Percentiles rank a stretch among this genome's conserved stretches.
phyloP scores from a whole-genome alignment of 495 filamentous ascomycete species.

The Penicillium bovifimosum region DNA sequence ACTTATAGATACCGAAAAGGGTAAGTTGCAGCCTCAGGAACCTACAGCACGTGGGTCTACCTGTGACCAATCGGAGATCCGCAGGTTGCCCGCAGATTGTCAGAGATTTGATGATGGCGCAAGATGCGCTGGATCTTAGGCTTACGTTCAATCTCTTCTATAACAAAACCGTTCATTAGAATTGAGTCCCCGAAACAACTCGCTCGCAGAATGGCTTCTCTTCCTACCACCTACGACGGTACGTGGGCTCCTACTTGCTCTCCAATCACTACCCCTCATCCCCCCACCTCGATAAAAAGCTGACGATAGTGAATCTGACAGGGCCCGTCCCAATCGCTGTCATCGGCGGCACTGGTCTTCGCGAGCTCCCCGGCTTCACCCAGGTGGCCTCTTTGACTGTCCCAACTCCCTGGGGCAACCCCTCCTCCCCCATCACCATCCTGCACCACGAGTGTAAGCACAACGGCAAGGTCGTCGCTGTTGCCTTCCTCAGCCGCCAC shows the following conservation, averaged over 20 bases:
- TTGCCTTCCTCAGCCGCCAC: slow-evolving; percentile 94
- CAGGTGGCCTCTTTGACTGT: slow-evolving; percentile 70
- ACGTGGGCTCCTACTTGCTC: slow-evolving; percentile 14
- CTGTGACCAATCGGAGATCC: slow-evolving; percentile 15
- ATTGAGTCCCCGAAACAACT: slow-evolving; percentile 35
- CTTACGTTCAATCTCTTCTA: slow-evolving; percentile 25
- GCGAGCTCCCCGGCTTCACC: slow-evolving; percentile 64
- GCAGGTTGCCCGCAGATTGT: slow-evolving; percentile 7
- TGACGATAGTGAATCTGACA: slow-evolving; percentile 29
- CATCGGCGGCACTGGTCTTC: slow-evolving; percentile 91
- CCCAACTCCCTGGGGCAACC: slow-evolving; percentile 83
- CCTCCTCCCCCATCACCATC: slow-evolving; percentile 87
- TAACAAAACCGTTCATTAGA: slow-evolving; percentile 27
- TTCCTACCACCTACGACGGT: slow-evolving; percentile 53
- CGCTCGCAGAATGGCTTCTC: slow-evolving; percentile 47
- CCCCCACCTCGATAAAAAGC: slow-evolving; percentile 13
- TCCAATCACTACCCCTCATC: slow-evolving; percentile 10
- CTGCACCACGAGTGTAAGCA: slow-evolving; percentile 69
- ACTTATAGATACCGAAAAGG: slow-evolving; percentile 2
- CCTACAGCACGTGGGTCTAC: slow-evolving; percentile 10
- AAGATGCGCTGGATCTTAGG: slow-evolving; percentile 17
- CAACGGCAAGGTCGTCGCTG: slow-evolving; percentile 53
- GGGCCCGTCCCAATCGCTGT: slow-evolving; percentile 85
- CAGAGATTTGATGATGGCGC: slow-evolving; percentile 10
- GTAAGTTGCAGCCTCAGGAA: slow-evolving; percentile 16